phyloP scores from a whole-genome alignment of 2,329 filamentous ascomycete species.

The Colletotrichum truncatum region DNA sequence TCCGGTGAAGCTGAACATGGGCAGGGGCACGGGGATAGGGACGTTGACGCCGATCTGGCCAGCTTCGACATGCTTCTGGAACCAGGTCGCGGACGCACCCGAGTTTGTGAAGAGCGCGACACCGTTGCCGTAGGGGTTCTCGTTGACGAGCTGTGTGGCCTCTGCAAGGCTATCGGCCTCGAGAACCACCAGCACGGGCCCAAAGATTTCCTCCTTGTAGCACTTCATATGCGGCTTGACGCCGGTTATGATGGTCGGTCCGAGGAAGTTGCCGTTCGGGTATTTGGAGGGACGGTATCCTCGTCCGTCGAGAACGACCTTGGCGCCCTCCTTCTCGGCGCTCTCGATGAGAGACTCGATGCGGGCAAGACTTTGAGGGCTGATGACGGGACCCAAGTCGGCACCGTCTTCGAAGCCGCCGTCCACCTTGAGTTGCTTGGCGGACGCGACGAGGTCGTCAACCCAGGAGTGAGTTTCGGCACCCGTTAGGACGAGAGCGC shows the following conservation, averaged over 20 bases:
- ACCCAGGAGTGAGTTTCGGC: conserved; percentile 88
- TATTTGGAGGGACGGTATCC: conserved; percentile 80
- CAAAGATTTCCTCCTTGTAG: conserved; percentile 88
- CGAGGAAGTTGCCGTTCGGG: conserved; percentile 86
- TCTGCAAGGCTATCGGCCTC: conserved; percentile 82
- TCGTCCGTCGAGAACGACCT: conserved; percentile 81
- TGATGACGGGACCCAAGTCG: conserved; percentile 85
- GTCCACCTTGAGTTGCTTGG: conserved; percentile 77
- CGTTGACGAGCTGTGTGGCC: conserved; percentile 83
- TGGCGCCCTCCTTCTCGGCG: conserved; percentile 85
- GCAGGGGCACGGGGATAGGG: conserved; percentile 76
- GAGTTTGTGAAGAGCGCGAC: conserved; percentile 85
- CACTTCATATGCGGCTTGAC: conserved; percentile 84
- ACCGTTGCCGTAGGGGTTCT: conserved; percentile 88
- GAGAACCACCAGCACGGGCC: conserved; percentile 83
- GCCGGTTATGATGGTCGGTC: conserved; percentile 83
- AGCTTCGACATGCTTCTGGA: conserved; percentile 82
- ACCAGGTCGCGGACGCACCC: conserved; percentile 80
- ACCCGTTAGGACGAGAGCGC: conserved; percentile 83
- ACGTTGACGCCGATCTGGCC: conserved; percentile 90
- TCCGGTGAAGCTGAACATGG: conserved; percentile 78
- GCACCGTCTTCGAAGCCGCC: conserved; percentile 84
- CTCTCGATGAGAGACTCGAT: conserved; percentile 81
- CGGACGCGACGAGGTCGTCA: conserved; percentile 78
- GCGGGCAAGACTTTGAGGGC: conserved; percentile 78